Conservation (phyloP, 768 basidiomycete species). For the Holtermanniella nyarrowii region DNA sequence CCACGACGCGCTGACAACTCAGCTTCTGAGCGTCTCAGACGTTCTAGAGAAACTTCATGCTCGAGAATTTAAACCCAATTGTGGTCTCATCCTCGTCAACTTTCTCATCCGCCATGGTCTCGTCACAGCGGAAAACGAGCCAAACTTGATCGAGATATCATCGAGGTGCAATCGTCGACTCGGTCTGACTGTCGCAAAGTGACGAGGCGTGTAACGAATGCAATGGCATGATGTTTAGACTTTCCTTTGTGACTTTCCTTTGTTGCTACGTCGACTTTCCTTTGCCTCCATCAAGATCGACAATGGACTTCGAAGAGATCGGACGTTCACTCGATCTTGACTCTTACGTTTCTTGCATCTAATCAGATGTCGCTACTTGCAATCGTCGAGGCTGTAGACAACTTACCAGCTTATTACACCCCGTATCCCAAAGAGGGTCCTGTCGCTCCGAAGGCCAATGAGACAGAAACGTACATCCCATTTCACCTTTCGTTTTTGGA, state of each 20-base stretch:
- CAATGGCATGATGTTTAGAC: too few relatives aligned
- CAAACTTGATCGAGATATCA: slow-evolving; percentile 62
- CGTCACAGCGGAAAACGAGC: slow-evolving; percentile 79
- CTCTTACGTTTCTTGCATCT: too few relatives aligned
- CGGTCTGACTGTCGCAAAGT: slow-evolving; percentile 19
- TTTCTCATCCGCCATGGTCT: slow-evolving; percentile 77
- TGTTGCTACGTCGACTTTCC: too few relatives aligned
- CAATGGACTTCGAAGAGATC: too few relatives aligned
- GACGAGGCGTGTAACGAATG: too few relatives aligned
- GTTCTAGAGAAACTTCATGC: slow-evolving; percentile 56
- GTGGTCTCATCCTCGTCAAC: slow-evolving; percentile 76
- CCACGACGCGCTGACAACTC: neutral
- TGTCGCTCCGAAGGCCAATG: neutral
- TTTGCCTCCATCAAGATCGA: too few relatives aligned
- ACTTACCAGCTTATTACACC: slow-evolving; percentile 14
- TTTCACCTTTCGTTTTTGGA: slow-evolving; percentile 32
- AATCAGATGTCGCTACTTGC: slow-evolving; percentile 12
- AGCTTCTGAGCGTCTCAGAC: slow-evolving; percentile 60
- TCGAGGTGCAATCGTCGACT: slow-evolving; percentile 23
- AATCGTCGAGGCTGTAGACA: slow-evolving; percentile 24
- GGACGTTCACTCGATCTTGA: too few relatives aligned
- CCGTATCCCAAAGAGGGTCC: slow-evolving; percentile 15
- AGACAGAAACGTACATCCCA: slow-evolving; percentile 18
- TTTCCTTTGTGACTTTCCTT: too few relatives aligned
- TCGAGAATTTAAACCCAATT: slow-evolving; percentile 85